Percentiles rank a stretch among this genome's conserved stretches.
Conservation (phyloP, 208 protist genomes). For the Wallacemonas rigidus region DNA sequence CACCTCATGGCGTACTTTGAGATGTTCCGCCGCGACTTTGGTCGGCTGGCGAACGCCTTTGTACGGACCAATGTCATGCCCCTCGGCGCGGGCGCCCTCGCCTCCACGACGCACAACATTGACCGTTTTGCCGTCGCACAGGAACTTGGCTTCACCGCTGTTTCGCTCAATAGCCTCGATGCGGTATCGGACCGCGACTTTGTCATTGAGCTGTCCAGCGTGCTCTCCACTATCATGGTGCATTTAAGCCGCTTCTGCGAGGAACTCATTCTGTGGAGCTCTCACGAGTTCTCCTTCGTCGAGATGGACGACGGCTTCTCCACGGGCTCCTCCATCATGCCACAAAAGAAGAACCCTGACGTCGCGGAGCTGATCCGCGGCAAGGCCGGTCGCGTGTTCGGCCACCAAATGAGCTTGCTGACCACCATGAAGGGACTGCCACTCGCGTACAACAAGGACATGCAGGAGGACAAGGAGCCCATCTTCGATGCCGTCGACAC, state of each 20-base stretch:
- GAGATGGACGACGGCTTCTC: conserved; percentile 40
- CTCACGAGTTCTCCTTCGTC: conserved; percentile 32
- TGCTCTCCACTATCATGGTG: conserved; percentile 32
- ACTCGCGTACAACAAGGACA: conserved; percentile 42
- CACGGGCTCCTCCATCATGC: conserved; percentile 38
- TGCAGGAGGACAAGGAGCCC: conserved; percentile 42
- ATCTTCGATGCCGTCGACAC: conserved; percentile 36
- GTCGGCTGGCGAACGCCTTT: conserved; percentile 26
- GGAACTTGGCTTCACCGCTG: conserved; percentile 27
- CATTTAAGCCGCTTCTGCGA: conserved; percentile 41
- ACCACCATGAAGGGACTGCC: conserved; percentile 37
- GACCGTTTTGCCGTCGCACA: conserved; percentile 25
- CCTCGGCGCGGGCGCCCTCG: conserved; percentile 30
- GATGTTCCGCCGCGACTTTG: conserved; percentile 33
- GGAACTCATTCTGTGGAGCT: conserved; percentile 39
- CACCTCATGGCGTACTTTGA: conserved; percentile 40
- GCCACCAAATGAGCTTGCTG: conserved; percentile 29
- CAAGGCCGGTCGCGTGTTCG: conserved; percentile 34
- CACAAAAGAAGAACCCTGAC: conserved; percentile 38
- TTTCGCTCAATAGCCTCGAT: conserved; percentile 34
- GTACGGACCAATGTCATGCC: conserved; percentile 31
- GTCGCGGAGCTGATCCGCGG: conserved; percentile 37
- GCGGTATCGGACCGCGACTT: conserved; percentile 35
- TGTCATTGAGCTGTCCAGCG: conserved; percentile 31
- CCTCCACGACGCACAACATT: conserved; percentile 29